Percentiles rank a stretch among this genome's conserved stretches.
Conservation (phyloP, 2,329 filamentous ascomycete genomes). For the Venturia aucupariae region DNA sequence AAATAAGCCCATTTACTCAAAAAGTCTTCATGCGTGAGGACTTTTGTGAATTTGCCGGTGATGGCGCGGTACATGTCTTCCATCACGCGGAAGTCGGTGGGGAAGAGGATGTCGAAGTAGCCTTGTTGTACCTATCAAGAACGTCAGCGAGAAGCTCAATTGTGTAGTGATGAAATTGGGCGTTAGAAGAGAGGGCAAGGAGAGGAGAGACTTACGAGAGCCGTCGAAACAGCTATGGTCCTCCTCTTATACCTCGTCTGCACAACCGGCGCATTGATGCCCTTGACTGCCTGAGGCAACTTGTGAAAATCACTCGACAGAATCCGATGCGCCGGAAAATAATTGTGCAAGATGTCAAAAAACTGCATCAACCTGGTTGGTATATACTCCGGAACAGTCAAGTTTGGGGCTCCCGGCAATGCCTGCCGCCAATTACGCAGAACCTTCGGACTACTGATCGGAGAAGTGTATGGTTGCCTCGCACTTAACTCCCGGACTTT, state of each 20-base stretch:
- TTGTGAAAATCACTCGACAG: slow-evolving; percentile 84
- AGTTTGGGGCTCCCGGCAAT: slow-evolving; percentile 36
- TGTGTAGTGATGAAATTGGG: not conserved
- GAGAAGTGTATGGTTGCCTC: slow-evolving; percentile 51
- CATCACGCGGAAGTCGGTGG: slow-evolving; percentile 85
- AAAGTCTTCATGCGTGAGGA: slow-evolving; percentile 82
- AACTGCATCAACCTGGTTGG: slow-evolving; percentile 94
- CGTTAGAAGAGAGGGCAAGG: not conserved
- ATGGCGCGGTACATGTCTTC: slow-evolving; percentile 88
- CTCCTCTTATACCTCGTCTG: slow-evolving; percentile 84
- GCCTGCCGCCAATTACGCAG: slow-evolving; percentile 39
- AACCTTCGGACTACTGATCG: slow-evolving; percentile 57
- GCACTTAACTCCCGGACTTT: slow-evolving; percentile 65
- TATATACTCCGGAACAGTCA: slow-evolving; percentile 82
- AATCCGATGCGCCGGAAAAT: slow-evolving; percentile 84
- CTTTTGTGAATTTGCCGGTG: slow-evolving; percentile 82
- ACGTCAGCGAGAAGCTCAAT: no score
- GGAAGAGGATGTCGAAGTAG: slow-evolving; percentile 98
- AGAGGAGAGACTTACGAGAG: slow-evolving; percentile 68
- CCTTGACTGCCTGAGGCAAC: slow-evolving; percentile 72
- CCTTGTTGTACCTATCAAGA: slow-evolving; percentile 97
- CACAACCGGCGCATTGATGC: slow-evolving; percentile 87
- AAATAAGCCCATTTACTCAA: slow-evolving; percentile 82
- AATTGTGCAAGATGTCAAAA: slow-evolving; percentile 79
- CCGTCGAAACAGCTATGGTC: slow-evolving; percentile 83